Conservation (phyloP, 768 basidiomycete genomes). For the Hemileccinum rubropunctum region DNA sequence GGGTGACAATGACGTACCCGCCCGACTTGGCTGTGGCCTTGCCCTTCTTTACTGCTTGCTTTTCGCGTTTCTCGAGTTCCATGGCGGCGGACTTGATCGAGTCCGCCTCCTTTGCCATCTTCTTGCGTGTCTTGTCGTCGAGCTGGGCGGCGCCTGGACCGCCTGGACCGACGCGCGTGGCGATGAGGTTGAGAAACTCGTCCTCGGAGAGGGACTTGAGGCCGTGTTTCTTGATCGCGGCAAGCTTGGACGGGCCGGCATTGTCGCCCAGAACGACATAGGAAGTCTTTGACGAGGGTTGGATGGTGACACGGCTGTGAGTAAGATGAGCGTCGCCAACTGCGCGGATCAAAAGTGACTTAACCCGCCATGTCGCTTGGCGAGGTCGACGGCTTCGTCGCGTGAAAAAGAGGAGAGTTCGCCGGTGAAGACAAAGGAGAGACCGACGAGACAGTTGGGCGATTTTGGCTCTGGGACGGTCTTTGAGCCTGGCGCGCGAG, state of each 20-base stretch:
- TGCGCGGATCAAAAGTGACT: conserved; percentile 27
- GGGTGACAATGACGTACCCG: conserved; percentile 13
- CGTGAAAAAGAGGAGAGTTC: conserved; percentile 84
- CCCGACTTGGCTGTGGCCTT: conserved; percentile 13
- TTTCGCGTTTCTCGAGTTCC: conserved; percentile 76
- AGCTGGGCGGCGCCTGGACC: conserved; percentile 37
- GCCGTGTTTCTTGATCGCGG: conserved; percentile 77
- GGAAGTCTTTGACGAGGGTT: conserved; percentile 87
- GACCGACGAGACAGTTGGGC: conserved; percentile 79
- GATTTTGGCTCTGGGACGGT: conserved; percentile 65
- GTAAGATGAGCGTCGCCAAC: background rate
- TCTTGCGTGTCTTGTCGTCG: conserved; percentile 81
- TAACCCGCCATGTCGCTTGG: conserved; percentile 93
- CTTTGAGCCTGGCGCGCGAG: conserved; percentile 56
- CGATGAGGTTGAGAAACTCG: conserved; percentile 80
- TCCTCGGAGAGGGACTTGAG: conserved; percentile 82
- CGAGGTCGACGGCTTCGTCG: conserved; percentile 83
- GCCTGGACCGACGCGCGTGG: conserved; percentile 54
- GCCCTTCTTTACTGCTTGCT: conserved; percentile 41
- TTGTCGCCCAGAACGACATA: conserved; percentile 87
- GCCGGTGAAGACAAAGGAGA: conserved; percentile 95
- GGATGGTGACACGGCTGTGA: conserved; percentile 76
- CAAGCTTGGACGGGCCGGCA: conserved; percentile 88
- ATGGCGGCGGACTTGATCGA: conserved; percentile 70
- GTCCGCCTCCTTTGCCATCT: conserved; percentile 75